A percentile compares a stretch with the other conserved stretches of the same genome.
Conservation (phyloP, 2,329 filamentous ascomycete genomes). For the Xylariaceae sp. region DNA sequence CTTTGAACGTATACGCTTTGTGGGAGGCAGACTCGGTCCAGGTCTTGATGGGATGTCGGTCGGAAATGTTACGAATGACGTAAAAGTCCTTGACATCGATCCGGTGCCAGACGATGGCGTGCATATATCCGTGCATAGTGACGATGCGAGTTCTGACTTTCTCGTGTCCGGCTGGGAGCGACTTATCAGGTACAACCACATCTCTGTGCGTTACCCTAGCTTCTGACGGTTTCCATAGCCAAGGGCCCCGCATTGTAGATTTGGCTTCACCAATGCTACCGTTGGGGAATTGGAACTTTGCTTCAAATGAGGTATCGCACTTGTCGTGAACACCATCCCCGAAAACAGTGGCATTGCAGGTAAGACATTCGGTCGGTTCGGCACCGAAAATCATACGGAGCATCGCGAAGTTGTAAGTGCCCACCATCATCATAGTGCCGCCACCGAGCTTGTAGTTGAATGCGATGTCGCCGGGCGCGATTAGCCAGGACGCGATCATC, state of each 20-base stretch:
- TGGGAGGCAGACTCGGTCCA: slow-evolving; percentile 26
- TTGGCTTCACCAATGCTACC: slow-evolving; percentile 43
- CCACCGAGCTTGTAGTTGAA: slow-evolving; percentile 32
- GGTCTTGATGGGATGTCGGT: slow-evolving; percentile 17
- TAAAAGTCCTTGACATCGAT: slow-evolving; percentile 46
- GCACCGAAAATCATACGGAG: slow-evolving; percentile 48
- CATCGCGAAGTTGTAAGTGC: slow-evolving; percentile 47
- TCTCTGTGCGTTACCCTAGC: slow-evolving; percentile 30
- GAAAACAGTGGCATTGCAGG: slow-evolving; percentile 36
- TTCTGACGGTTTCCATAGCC: slow-evolving; percentile 28
- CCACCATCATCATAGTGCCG: slow-evolving; percentile 43
- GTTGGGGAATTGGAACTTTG: slow-evolving; percentile 48
- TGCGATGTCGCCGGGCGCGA: slow-evolving; percentile 41
- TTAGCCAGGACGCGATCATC: slow-evolving; percentile 31
- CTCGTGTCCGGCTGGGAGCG: slow-evolving; percentile 27
- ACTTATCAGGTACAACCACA: slow-evolving; percentile 32
- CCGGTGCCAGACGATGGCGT: slow-evolving; percentile 41
- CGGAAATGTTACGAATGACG: slow-evolving; percentile 35
- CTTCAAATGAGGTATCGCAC: slow-evolving; percentile 44
- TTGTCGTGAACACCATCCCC: slow-evolving; percentile 39
- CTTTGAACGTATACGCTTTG: slow-evolving; percentile 45
- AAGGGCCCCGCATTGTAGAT: slow-evolving; percentile 35
- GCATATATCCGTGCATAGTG: slow-evolving; percentile 39
- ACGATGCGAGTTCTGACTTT: slow-evolving; percentile 35
- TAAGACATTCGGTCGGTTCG: slow-evolving; percentile 47